A percentile compares a stretch with the other conserved stretches of the same genome.
Conservation (phyloP, 1,284 basidiomycete genomes). For the Papiliotrema laurentii region DNA sequence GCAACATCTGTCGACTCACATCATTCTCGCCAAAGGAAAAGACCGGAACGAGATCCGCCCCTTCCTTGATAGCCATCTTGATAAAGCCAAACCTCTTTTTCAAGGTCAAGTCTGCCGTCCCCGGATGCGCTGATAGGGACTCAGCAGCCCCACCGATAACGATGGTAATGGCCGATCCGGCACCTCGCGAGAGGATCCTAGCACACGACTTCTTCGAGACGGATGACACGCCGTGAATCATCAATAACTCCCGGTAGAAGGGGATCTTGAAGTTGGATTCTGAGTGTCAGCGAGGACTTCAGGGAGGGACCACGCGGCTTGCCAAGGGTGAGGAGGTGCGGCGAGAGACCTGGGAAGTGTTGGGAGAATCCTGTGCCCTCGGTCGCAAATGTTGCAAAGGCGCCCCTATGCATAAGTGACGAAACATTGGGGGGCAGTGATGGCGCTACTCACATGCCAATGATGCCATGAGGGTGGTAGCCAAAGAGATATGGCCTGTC, state of each 20-base stretch:
- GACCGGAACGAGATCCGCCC: constrained; percentile 88
- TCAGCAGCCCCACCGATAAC: constrained; percentile 97
- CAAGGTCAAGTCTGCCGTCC: constrained; percentile 83
- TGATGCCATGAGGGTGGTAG: constrained; percentile 94
- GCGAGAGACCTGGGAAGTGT: constrained; percentile 83
- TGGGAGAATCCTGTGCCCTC: constrained; percentile 91
- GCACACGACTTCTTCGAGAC: constrained; percentile 87
- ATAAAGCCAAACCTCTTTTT: constrained; percentile 85
- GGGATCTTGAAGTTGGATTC: constrained; percentile 85
- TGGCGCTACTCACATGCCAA: constrained; percentile 68
- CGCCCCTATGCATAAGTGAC: constrained; percentile 59
- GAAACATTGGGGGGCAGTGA: not conserved
- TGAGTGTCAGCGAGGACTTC: constrained; percentile 11
- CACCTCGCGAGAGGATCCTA: constrained; percentile 73
- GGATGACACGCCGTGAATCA: constrained; percentile 81
- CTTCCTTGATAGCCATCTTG: constrained; percentile 90
- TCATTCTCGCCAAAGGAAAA: constrained; percentile 99
- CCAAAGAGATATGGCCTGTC: constrained; percentile 94
- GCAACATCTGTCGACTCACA: constrained; percentile 53
- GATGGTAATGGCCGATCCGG: constrained; percentile 74
- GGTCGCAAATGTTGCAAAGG: constrained; percentile 87
- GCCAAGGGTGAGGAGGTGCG: constrained; percentile 84
- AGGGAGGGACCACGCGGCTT: constrained; percentile 5
- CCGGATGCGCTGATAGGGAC: constrained; percentile 86
- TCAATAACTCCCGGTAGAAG: constrained; percentile 85